A percentile compares a stretch with the other conserved stretches of the same genome.
Evolutionary conservation across 2,329 filamentous ascomycete species (phyloP).

Genomic region (Knufia petricola): DNA sequence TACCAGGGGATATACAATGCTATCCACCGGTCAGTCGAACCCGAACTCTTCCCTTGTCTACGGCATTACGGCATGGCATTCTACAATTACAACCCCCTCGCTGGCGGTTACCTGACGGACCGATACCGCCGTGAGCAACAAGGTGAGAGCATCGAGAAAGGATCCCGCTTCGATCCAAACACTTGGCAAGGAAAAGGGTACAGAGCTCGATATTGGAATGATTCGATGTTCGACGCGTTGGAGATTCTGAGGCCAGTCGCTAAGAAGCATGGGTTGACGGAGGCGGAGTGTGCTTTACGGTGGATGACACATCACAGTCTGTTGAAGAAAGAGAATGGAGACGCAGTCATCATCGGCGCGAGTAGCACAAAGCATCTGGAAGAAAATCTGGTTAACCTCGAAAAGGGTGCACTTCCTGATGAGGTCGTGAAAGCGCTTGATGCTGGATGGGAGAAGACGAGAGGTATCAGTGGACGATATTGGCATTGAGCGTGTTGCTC

Average conservation of each 20-base stretch:
- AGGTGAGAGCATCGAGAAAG: slow-evolving; percentile 25
- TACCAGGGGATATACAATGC: slow-evolving; percentile 41
- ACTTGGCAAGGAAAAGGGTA: slow-evolving; percentile 31
- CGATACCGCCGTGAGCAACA: slow-evolving; percentile 28
- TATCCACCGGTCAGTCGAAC: slow-evolving; percentile 31
- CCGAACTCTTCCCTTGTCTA: slow-evolving; percentile 35
- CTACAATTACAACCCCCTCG: slow-evolving; percentile 36
- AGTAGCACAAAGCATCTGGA: slow-evolving; percentile 48
- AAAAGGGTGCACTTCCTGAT: slow-evolving; percentile 62
- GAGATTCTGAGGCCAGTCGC: slow-evolving; percentile 31
- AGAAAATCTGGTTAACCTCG: slow-evolving; percentile 46
- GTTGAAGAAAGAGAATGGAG: slow-evolving; percentile 36
- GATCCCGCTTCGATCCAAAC: slow-evolving; percentile 33
- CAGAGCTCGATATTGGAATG: slow-evolving; percentile 34
- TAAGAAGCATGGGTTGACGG: slow-evolving; percentile 33
- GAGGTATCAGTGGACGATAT: background rate
- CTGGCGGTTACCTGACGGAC: slow-evolving; percentile 39
- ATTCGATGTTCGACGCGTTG: slow-evolving; percentile 36
- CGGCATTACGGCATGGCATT: slow-evolving; percentile 35
- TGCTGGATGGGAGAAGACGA: slow-evolving; percentile 54
- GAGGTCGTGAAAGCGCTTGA: slow-evolving; percentile 68
- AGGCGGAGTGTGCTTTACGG: slow-evolving; percentile 36
- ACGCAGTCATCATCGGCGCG: slow-evolving; percentile 52
- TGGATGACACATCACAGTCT: slow-evolving; percentile 39
- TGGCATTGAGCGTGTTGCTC: no score